Conservation (phyloP, 345 rosid species). For the Citrus cavaleriei region DNA sequence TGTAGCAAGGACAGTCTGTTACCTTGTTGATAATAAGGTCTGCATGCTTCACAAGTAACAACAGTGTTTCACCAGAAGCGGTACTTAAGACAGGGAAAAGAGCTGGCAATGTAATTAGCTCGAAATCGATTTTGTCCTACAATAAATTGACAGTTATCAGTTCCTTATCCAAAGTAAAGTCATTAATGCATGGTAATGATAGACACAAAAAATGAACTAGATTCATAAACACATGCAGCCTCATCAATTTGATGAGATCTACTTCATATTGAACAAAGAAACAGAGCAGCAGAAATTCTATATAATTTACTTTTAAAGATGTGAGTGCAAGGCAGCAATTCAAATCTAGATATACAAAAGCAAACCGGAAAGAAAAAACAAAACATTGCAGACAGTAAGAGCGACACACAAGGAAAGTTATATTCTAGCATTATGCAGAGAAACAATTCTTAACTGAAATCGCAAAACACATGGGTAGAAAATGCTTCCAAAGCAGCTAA, state of each 20-base stretch:
- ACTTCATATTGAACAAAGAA: not conserved
- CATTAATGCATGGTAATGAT: not conserved
- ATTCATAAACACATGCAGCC: not conserved
- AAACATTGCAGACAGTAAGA: not conserved
- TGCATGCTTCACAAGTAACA: constrained; percentile 87
- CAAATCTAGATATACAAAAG: not conserved
- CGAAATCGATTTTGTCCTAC: constrained; percentile 91
- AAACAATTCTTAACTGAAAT: not conserved
- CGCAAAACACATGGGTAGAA: not conserved
- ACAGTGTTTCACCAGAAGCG: constrained; percentile 88
- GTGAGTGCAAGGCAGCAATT: not conserved
- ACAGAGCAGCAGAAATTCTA: not conserved
- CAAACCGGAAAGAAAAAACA: not conserved
- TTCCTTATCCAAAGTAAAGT: not conserved
- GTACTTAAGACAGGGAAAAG: constrained; percentile 86
- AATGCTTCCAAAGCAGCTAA: not conserved
- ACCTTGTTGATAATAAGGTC: constrained; percentile 91
- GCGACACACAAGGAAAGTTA: not conserved
- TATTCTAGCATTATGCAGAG: not conserved
- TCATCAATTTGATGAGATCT: not conserved
- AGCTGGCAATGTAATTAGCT: constrained; percentile 87
- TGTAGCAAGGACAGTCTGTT: constrained; percentile 7
- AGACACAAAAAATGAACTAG: not conserved
- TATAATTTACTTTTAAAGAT: not conserved
- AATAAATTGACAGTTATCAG: constrained; percentile 21